Percentiles rank a stretch among this genome's conserved stretches.
phyloP scores from a whole-genome alignment of 306 rosid genomes.

The Cucurbita maxima region DNA sequence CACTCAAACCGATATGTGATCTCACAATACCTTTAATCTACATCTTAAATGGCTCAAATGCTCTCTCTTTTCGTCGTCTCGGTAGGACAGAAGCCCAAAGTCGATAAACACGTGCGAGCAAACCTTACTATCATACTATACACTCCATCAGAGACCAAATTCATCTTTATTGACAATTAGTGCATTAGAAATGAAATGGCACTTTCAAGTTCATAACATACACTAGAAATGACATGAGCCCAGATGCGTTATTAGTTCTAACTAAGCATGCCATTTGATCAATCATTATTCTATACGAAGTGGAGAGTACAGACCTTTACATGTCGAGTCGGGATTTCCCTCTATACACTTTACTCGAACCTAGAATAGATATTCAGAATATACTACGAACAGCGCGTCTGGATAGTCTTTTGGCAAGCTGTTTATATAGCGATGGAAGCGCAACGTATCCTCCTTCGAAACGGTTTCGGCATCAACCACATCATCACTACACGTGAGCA shows the following conservation, averaged over 20 bases:
- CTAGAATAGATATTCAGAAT: conserved; percentile 73
- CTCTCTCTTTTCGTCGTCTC: neutral
- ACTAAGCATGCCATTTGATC: conserved; percentile 9
- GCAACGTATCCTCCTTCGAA: conserved; percentile 61
- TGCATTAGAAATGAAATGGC: conserved; percentile 2
- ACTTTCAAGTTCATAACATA: conserved; percentile 5
- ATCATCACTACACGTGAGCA: conserved; percentile 70
- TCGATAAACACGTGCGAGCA: too few species aligned
- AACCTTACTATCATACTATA: too few species aligned
- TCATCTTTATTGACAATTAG: conserved; percentile 1
- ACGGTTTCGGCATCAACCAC: conserved; percentile 82
- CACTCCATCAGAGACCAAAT: neutral
- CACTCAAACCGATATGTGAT: too few species aligned
- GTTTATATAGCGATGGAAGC: conserved; percentile 73
- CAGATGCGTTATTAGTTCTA: neutral
- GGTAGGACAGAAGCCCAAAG: too few species aligned
- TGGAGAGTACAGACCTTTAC: conserved; percentile 38
- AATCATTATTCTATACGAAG: conserved; percentile 14
- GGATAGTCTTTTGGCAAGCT: conserved; percentile 84
- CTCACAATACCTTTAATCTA: too few species aligned
- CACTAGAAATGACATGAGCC: neutral
- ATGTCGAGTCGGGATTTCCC: conserved; percentile 35
- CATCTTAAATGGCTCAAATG: neutral
- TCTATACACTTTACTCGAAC: conserved; percentile 46
- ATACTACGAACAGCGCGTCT: conserved; percentile 78